Percentiles rank a stretch among this genome's conserved stretches.
Conservation (phyloP, 139 green algal species). For the Coelastrella sp. region DNA sequence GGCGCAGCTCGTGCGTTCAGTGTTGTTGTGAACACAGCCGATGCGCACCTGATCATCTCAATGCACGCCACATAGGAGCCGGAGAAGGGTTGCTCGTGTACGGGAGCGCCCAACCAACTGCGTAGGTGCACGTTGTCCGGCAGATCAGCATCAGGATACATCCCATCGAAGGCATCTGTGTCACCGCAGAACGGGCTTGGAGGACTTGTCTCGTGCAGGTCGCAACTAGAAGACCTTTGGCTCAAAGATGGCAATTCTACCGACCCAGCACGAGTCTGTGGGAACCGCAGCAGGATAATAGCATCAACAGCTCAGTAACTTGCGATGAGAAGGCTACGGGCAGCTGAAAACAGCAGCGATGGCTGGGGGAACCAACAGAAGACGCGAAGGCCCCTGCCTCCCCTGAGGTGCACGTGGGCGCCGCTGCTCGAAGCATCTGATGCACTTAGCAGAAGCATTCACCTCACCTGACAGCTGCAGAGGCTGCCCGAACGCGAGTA, state of each 20-base stretch:
- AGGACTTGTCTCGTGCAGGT: neutral
- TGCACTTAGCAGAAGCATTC: neutral
- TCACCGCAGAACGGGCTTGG: neutral
- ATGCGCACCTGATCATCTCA: conserved; percentile 25
- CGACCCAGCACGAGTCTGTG: neutral
- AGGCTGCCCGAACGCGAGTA: neutral
- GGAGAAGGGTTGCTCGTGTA: neutral
- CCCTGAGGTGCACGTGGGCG: no score
- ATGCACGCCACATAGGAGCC: neutral
- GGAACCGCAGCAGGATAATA: neutral
- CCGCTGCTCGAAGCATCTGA: neutral
- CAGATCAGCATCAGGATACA: neutral
- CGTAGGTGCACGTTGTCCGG: neutral
- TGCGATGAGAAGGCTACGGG: neutral
- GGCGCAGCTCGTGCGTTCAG: neutral
- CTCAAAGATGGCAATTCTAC: neutral
- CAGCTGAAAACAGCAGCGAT: neutral
- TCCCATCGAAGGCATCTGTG: neutral
- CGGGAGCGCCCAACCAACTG: neutral
- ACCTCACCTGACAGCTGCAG: conserved; percentile 33
- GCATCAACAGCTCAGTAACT: neutral
- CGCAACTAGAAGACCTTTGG: neutral
- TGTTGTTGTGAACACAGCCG: neutral
- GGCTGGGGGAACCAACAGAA: no score
- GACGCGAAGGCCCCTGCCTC: no score